Percentiles rank a stretch among this genome's conserved stretches.
These are phyloP conservation scores for Musa balbisiana DNA, from an alignment of 202 grass and related monocot species.

Conservation along the genomic window DNA sequence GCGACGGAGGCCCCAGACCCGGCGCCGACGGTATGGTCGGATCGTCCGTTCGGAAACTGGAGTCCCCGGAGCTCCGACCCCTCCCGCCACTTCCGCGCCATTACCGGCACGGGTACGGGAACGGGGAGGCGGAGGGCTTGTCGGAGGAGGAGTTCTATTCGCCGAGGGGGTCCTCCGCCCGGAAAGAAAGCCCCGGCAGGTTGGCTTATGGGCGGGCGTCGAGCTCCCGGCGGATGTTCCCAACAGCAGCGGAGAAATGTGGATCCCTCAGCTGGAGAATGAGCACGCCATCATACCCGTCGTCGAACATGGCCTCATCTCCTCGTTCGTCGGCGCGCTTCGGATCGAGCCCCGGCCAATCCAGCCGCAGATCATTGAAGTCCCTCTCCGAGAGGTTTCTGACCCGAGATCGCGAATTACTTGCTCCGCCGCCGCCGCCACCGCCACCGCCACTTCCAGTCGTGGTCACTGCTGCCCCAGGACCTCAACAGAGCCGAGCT, in stretches of 20 bases:
- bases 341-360: conserved; percentile 24
- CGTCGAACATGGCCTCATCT: conserved; percentile 11
- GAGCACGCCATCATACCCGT: conserved; percentile 30
- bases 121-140: not conserved
- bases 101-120: not conserved
- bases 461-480: not conserved
- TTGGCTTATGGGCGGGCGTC: conserved; percentile 3
- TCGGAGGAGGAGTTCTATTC: conserved; percentile 22
- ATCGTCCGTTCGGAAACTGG: not conserved
- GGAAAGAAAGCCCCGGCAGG: conserved; percentile 10
- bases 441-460: conserved; percentile 29
- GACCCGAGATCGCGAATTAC: not conserved
- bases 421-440: not conserved
- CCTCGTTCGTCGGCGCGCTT: conserved; percentile 20
- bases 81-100: conserved; percentile 14
- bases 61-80: conserved; percentile 21
- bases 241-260: conserved; percentile 11
- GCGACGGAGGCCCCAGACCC: not conserved
- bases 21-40: not conserved
- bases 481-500: conserved; percentile 13
- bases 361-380: conserved; percentile 7
- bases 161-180: conserved; percentile 13
- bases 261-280: conserved; percentile 6
- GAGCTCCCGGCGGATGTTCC: conserved; percentile 6
- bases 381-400: conserved; percentile 3